Conservation (phyloP, 2,329 filamentous ascomycete species). For the Colletotrichum sp. region DNA sequence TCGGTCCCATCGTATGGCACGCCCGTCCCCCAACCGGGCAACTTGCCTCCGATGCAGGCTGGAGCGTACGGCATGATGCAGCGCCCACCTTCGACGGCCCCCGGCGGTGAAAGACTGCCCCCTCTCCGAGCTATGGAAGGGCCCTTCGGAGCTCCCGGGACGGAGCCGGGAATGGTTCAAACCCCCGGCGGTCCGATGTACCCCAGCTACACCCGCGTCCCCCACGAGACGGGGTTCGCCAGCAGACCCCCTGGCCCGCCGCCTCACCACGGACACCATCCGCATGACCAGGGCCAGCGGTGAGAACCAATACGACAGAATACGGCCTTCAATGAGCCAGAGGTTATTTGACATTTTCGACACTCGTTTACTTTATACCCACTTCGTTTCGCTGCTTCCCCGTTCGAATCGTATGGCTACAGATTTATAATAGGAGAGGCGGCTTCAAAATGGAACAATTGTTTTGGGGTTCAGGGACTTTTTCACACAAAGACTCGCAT, state of each 20-base stretch:
- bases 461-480: not conserved
- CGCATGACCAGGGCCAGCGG: constrained; percentile 8
- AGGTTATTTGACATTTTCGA: not conserved
- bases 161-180: not conserved
- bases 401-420: constrained; percentile 1
- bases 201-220: constrained; percentile 19
- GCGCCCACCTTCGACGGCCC: constrained; percentile 41
- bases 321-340: not conserved
- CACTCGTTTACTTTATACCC: constrained; percentile 13
- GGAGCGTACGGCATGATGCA: constrained; percentile 39
- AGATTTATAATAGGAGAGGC: constrained; percentile 14
- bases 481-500: constrained; percentile 17
- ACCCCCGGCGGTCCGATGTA: constrained; percentile 12
- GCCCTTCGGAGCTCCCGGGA: constrained; percentile 7
- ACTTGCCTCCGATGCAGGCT: constrained; percentile 46
- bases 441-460: not conserved
- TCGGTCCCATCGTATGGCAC: constrained; percentile 44
- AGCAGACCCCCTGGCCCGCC: constrained; percentile 3
- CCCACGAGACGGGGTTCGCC: constrained; percentile 23
- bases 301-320: constrained; percentile 6
- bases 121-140: constrained; percentile 53
- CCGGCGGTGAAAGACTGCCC: constrained; percentile 49
- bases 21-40: constrained; percentile 34
- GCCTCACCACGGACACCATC: constrained; percentile 1
- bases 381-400: constrained; percentile 8